Percentiles rank a stretch among this genome's conserved stretches.
These are phyloP conservation scores for Kazachstania bromeliacearum DNA, from an alignment of 805 yeast species.

Conservation along the genomic window DNA sequence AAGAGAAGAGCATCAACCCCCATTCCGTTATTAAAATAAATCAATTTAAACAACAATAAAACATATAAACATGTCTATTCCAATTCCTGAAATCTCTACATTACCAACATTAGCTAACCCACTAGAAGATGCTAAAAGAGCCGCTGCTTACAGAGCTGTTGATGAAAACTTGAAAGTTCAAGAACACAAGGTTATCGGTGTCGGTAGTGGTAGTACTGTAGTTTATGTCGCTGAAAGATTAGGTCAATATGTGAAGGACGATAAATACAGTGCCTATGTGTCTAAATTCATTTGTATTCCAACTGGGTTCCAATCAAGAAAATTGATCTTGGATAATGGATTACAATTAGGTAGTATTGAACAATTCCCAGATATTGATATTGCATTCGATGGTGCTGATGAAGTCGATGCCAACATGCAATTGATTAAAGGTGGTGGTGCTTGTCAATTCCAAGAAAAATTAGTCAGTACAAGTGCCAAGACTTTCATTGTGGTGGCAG, in stretches of 20 bases:
- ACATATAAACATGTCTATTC: neutral
- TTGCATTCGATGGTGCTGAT: constrained; percentile 98
- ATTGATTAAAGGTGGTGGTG: constrained; percentile 98
- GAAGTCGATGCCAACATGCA: constrained; percentile 78
- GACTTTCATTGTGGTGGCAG: constrained; percentile 82
- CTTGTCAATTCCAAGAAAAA: constrained; percentile 93
- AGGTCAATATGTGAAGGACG: constrained; percentile 40
- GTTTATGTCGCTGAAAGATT: constrained; percentile 94
- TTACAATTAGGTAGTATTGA: constrained; percentile 72
- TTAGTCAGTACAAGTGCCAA: constrained; percentile 75
- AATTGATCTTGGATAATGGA: constrained; percentile 73
- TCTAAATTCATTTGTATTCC: constrained; percentile 69
- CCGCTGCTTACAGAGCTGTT: constrained; percentile 87
- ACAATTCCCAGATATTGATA: constrained; percentile 71
- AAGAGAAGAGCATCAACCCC: too few species aligned
- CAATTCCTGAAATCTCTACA: constrained; percentile 6
- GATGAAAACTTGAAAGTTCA: constrained; percentile 53
- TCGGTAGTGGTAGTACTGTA: constrained; percentile 96
- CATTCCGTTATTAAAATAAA: too few species aligned
- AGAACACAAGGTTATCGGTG: constrained; percentile 68
- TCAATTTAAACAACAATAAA: too few species aligned
- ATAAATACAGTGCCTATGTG: constrained; percentile 29
- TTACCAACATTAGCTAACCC: constrained; percentile 20
- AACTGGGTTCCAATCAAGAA: constrained; percentile 93
- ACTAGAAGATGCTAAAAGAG: constrained; percentile 76